These are phyloP conservation scores for Suillus subluteus DNA, from an alignment of 768 basidiomycete species.

Conservation along the genomic window DNA sequence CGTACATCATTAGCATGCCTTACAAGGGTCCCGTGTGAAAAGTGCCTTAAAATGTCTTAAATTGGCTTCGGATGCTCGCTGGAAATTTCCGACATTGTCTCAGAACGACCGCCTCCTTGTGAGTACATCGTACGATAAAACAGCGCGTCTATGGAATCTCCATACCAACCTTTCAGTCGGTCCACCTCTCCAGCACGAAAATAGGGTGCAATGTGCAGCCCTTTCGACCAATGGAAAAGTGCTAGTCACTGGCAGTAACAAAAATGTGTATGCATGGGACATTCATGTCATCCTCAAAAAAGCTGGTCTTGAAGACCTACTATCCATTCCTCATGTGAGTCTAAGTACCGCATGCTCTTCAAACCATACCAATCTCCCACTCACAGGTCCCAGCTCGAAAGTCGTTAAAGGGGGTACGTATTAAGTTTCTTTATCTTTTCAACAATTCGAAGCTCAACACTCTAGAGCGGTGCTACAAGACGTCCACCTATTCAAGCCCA, in stretches of 20 bases:
- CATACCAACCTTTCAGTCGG: background rate
- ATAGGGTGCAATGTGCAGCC: rapidly evolving
- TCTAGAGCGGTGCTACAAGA: background rate
- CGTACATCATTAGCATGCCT: background rate
- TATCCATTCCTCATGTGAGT: background rate
- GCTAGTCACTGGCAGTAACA: background rate
- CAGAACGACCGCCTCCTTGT: no score
- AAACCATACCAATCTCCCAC: background rate
- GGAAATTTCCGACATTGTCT: background rate
- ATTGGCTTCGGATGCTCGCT: background rate
- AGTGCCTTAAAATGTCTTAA: background rate
- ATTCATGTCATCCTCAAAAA: background rate
- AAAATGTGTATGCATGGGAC: background rate
- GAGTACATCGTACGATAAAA: background rate
- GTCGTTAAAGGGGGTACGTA: background rate
- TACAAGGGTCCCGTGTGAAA: background rate
- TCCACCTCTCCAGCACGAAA: background rate
- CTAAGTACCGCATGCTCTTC: rapidly evolving
- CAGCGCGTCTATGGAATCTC: background rate
- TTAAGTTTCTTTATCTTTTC: background rate
- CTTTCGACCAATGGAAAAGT: background rate
- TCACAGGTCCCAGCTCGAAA: background rate
- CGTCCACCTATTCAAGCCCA: background rate
- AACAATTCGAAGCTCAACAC: background rate
- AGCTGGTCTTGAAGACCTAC: background rate